Evolutionary conservation across 306 rosid species (phyloP).

Genomic region (Vicia sativa): DNA sequence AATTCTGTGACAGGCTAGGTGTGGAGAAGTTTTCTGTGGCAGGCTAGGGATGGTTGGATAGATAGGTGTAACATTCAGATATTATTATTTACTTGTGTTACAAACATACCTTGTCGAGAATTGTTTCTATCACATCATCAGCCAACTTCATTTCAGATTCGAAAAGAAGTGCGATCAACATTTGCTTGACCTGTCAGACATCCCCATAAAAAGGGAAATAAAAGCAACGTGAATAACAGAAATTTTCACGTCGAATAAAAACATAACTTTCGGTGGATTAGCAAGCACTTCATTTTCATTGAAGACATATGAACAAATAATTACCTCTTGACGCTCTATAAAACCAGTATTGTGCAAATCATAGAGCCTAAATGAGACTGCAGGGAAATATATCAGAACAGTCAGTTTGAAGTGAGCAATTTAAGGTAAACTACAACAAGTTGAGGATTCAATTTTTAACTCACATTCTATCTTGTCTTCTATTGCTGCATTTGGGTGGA

Average conservation of each 20-base stretch:
- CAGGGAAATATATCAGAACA: slow-evolving; percentile 38
- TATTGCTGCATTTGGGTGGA: slow-evolving; percentile 87
- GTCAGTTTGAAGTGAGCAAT: slow-evolving; percentile 19
- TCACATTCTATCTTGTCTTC: slow-evolving; percentile 90
- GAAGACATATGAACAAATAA: slow-evolving; percentile 13
- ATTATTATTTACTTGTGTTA: not conserved
- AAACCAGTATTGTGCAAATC: slow-evolving; percentile 84
- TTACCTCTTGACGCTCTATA: slow-evolving; percentile 92
- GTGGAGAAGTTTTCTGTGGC: too few species aligned
- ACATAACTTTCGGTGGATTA: too few species aligned
- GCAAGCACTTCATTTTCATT: not conserved
- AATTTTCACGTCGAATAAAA: too few species aligned
- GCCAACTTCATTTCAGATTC: slow-evolving; percentile 97
- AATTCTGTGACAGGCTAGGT: too few species aligned
- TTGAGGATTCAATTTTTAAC: slow-evolving; percentile 41
- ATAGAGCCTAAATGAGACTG: slow-evolving; percentile 94
- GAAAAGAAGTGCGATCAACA: slow-evolving; percentile 92
- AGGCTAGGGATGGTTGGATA: too few species aligned
- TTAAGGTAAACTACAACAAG: slow-evolving; percentile 10
- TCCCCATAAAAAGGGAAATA: slow-evolving; percentile 4
- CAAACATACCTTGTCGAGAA: slow-evolving; percentile 73
- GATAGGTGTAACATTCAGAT: not conserved
- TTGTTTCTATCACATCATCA: slow-evolving; percentile 81
- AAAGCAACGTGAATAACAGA: not conserved
- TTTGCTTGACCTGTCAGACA: slow-evolving; percentile 84